Conservation (phyloP, 2,329 filamentous ascomycete genomes). For the Tolypocladium nubicola region DNA sequence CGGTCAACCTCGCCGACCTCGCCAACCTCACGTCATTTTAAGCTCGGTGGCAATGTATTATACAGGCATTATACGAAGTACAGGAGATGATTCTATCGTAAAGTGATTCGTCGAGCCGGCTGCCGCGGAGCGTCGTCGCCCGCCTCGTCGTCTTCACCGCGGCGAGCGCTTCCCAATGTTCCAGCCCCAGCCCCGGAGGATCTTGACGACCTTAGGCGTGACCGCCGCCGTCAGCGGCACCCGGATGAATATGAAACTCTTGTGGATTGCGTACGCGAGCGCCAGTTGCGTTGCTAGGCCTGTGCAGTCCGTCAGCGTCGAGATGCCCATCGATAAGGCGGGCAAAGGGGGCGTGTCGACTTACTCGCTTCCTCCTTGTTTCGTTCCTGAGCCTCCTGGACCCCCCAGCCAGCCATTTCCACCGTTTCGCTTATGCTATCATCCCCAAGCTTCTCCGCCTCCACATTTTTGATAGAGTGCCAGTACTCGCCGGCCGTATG, state of each 20-base stretch:
- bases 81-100: background rate
- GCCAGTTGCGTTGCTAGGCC: constrained; percentile 72
- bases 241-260: constrained; percentile 93
- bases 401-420: constrained; percentile 47
- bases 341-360: constrained; percentile 25
- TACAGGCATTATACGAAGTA: background rate
- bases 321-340: background rate
- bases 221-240: constrained; percentile 85
- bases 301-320: constrained; percentile 20
- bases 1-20: background rate
- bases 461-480: constrained; percentile 33
- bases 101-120: background rate
- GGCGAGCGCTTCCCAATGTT: constrained; percentile 68
- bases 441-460: constrained; percentile 30
- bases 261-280: constrained; percentile 93
- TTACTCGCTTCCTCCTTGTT: constrained; percentile 63
- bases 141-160: constrained; percentile 1
- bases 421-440: constrained; percentile 33
- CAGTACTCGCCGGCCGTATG: constrained; percentile 40
- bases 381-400: constrained; percentile 50
- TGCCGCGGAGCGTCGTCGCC: background rate
- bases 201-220: constrained; percentile 89
- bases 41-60: no score
- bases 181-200: constrained; percentile 81
- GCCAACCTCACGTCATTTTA: background rate